A percentile compares a stretch with the other conserved stretches of the same genome.
phyloP scores from a whole-genome alignment of 805 yeast genomes.

The Teunomyces stri region DNA sequence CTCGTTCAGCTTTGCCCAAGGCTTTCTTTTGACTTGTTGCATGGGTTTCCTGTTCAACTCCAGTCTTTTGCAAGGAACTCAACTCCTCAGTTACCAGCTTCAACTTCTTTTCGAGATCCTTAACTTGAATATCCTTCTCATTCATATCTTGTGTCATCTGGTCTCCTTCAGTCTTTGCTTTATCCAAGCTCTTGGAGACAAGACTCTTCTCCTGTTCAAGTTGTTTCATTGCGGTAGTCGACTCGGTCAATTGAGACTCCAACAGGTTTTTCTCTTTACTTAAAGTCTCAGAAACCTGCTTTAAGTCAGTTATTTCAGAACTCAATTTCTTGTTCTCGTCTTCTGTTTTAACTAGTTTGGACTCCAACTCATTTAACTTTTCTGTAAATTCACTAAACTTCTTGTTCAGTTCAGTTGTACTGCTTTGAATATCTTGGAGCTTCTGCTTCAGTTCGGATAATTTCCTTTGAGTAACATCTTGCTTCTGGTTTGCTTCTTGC shows the following conservation, averaged over 20 bases:
- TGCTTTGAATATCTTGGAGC: background rate
- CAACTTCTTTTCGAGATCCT: background rate
- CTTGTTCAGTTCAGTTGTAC: background rate
- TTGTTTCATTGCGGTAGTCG: background rate
- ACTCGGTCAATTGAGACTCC: conserved; percentile 5
- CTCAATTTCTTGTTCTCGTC: background rate
- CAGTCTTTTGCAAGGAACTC: background rate
- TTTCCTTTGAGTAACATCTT: background rate
- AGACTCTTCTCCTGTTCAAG: conserved; percentile 4
- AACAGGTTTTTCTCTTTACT: background rate
- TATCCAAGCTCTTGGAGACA: background rate
- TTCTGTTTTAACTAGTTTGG: background rate
- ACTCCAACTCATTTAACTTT: background rate
- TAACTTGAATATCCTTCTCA: background rate
- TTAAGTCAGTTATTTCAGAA: background rate
- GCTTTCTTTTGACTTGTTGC: background rate
- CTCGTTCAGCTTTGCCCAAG: background rate
- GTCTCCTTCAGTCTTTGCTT: background rate
- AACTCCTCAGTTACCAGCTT: background rate
- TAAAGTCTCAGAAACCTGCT: background rate
- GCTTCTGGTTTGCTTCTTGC: background rate
- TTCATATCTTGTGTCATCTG: background rate
- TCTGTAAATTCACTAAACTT: background rate
- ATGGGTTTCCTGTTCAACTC: background rate
- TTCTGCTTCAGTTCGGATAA: background rate